Evolutionary conservation across 495 filamentous ascomycete genomes (phyloP).

Genomic region (Aspergillus funiculosus): DNA sequence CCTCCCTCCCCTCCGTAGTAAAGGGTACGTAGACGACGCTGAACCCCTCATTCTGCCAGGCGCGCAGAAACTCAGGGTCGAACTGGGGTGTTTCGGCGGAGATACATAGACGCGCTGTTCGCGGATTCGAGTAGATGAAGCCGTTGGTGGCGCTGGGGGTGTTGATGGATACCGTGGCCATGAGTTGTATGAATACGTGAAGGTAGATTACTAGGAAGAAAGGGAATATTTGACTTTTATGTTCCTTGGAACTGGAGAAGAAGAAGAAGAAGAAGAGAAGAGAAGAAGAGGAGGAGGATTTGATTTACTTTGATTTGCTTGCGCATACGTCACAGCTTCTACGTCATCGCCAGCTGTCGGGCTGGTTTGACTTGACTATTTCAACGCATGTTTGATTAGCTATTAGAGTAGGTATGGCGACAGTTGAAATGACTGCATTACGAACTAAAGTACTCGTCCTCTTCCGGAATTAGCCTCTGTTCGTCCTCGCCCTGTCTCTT

Average conservation of each 20-base stretch:
- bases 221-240: not conserved
- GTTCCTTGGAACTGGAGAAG: too few species aligned
- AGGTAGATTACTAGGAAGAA: not conserved
- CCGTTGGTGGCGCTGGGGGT: conserved; percentile 30
- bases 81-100: conserved; percentile 59
- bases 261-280: too few species aligned
- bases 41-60: conserved; percentile 65
- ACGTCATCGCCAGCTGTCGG: too few species aligned
- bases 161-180: conserved; percentile 40
- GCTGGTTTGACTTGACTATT: too few species aligned
- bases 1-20: conserved; percentile 46
- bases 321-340: too few species aligned
- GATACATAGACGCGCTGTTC: conserved; percentile 55
- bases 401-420: too few species aligned
- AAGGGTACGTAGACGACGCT: conserved; percentile 56
- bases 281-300: too few species aligned
- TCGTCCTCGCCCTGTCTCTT: conserved; percentile 15
- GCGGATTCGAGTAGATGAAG: conserved; percentile 34
- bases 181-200: not conserved
- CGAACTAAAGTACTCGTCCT: conserved; percentile 18
- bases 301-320: too few species aligned
- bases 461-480: conserved; percentile 30
- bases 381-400: too few species aligned
- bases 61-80: conserved; percentile 48
- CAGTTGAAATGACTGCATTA: too few species aligned